These are phyloP conservation scores for Boletellus dicymbophilus DNA, from an alignment of 1,284 basidiomycete species.

Conservation along the genomic window DNA sequence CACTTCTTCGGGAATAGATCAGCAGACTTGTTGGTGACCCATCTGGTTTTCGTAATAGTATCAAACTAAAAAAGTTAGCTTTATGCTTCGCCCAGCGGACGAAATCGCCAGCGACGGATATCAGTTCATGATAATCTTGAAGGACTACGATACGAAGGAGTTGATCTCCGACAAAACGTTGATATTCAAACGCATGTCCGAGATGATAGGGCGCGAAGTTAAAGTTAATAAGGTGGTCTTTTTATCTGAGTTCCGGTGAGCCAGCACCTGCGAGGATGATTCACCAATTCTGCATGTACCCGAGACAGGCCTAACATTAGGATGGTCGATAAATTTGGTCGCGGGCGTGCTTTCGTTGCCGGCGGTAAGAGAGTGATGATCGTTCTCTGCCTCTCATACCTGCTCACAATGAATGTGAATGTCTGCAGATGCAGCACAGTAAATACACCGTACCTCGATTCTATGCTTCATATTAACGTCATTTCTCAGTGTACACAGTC, in stretches of 20 bases:
- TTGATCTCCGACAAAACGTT: constrained; percentile 22
- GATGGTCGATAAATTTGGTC: constrained; percentile 31
- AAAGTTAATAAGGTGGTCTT: constrained; percentile 14
- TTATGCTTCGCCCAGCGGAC: constrained; percentile 18
- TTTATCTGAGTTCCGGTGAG: constrained; percentile 29
- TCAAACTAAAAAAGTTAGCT: background rate
- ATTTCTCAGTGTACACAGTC: constrained; percentile 1
- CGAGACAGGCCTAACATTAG: constrained; percentile 31
- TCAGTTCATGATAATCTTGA: constrained; percentile 33
- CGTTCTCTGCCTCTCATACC: too few species aligned
- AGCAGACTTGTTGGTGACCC: constrained; percentile 7
- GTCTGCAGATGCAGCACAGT: background rate
- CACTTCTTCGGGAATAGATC: constrained; percentile 28
- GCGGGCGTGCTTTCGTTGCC: constrained; percentile 34
- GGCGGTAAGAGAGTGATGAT: constrained; percentile 25
- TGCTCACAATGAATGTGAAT: too few species aligned
- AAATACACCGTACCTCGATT: background rate
- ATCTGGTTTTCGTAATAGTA: background rate
- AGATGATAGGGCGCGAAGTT: constrained; percentile 14
- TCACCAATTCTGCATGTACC: background rate
- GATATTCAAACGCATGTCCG: constrained; percentile 17
- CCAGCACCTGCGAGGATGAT: background rate
- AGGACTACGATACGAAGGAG: constrained; percentile 27
- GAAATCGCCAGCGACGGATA: constrained; percentile 32
- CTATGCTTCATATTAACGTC: background rate